Percentiles rank a stretch among this genome's conserved stretches.
These are phyloP conservation scores for Paramecium tetraurelia DNA, from an alignment of 73 alveolate species.

Conservation along the genomic window DNA sequence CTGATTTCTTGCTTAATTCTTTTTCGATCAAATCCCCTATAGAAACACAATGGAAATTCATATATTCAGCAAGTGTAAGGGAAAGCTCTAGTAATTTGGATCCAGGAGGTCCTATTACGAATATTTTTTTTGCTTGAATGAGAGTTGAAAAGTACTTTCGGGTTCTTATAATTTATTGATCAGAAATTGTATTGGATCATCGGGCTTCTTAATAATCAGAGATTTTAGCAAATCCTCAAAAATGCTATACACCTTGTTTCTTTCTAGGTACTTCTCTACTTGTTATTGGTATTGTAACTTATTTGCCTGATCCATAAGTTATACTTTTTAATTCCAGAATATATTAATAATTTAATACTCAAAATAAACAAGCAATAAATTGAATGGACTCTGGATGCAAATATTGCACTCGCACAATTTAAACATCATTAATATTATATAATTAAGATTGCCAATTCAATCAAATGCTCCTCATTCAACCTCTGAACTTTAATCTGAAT, in stretches of 20 bases:
- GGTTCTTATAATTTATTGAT: conserved; percentile 77
- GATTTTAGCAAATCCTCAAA: conserved; percentile 88
- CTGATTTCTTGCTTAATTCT: conserved; percentile 82
- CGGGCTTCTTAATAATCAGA: conserved; percentile 87
- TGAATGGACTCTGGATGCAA: background rate
- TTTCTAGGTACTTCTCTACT: conserved; percentile 89
- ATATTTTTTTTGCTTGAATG: conserved; percentile 77
- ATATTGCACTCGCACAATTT: background rate
- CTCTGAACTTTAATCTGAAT: background rate
- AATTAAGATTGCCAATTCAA: background rate
- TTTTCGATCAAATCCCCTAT: conserved; percentile 82
- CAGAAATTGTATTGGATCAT: conserved; percentile 88
- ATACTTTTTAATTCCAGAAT: background rate
- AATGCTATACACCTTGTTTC: conserved; percentile 83
- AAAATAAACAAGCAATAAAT: background rate
- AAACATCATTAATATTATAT: background rate
- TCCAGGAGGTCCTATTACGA: conserved; percentile 93
- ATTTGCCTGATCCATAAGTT: conserved; percentile 80
- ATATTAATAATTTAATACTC: background rate
- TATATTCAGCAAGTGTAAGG: conserved; percentile 75
- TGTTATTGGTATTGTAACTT: conserved; percentile 80
- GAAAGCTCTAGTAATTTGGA: conserved; percentile 77
- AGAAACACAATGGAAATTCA: conserved; percentile 71
- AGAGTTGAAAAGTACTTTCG: conserved; percentile 34
- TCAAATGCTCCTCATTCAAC: background rate